Percentiles rank a stretch among this genome's conserved stretches.
These are phyloP conservation scores for Penicillium sp. DNA, from an alignment of 2,329 filamentous ascomycete genomes.

Conservation along the genomic window DNA sequence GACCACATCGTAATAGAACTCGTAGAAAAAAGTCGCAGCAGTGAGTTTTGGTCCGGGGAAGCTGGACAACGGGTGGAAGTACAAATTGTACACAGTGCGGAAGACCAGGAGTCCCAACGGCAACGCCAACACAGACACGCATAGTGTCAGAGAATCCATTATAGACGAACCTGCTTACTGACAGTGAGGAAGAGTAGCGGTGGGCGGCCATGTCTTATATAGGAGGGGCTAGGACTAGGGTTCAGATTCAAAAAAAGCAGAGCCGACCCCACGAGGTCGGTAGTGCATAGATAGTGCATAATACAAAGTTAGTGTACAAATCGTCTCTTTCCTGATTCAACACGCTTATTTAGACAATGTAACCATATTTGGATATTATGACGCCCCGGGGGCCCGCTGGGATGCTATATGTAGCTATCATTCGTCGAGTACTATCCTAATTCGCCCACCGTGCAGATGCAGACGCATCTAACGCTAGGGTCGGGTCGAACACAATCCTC, in stretches of 20 bases:
- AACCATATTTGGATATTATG: background rate
- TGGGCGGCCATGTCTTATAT: background rate
- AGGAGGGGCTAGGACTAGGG: background rate
- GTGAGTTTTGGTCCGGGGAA: constrained; percentile 38
- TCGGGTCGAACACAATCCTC: background rate
- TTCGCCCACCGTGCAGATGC: background rate
- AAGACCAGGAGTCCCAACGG: constrained; percentile 3
- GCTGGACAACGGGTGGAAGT: constrained; percentile 32
- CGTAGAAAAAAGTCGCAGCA: constrained; percentile 33
- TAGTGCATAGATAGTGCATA: background rate
- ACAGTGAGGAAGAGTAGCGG: background rate
- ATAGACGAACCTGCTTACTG: background rate
- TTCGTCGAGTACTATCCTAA: constrained; percentile 1
- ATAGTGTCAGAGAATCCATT: constrained; percentile 11
- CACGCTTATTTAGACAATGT: background rate
- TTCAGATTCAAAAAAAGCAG: background rate
- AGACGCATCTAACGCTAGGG: background rate
- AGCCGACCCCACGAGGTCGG: background rate
- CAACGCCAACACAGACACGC: background rate
- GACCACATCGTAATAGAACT: constrained; percentile 37
- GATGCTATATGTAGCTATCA: background rate
- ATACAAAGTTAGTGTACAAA: background rate
- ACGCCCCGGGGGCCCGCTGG: background rate
- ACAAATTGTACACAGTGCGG: constrained; percentile 15
- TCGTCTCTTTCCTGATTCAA: constrained; percentile 4